Base-by-base conservation (phyloP, 192 early-diverging fungal genomes). In the Coemansia reversa region DNA sequence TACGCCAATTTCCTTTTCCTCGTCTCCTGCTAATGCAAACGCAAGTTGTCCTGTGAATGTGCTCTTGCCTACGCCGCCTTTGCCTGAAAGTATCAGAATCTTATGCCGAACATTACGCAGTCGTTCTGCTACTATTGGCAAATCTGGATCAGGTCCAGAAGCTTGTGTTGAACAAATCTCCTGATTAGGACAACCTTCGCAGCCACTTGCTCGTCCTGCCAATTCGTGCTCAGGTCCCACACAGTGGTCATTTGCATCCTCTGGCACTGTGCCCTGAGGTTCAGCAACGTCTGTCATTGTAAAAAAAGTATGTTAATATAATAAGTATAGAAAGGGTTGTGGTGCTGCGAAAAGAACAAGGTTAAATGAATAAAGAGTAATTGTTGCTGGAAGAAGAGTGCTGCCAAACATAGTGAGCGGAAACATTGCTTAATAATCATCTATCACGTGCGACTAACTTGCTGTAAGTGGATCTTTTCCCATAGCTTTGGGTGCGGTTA, bases 61-160 rank as follows among this genome's bases (percentile, higher is more conserved):
- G 39, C 85, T 87, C 74, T 99, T 99, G 47, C 97, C 97, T 5
- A 99, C 97, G 28, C 97, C 97, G 64, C 97, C 97, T 62, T 99
- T 99, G 49, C 97, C 97, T 0, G 94, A 96, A 14, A 99, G 89
- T 2, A 99, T 84, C 3, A 99, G 84, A 32, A 99, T 83, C 67
- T 95, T 97, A 84, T 93, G 90, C 61, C 86, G 86, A 24, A 90
- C 84, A 25, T 52, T 68, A 3, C 59, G 51, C 65, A 93, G 80
- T 12, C 88, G 83, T 48, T 89, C 81, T 14, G 83, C 81, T 23
- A 93, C 88, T 2, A 88, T 24, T 12, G 86, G 74, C 22, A 93
- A 70, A 65, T 86, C 91, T 49, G 92, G 92, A 74, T 94, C 92
- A 24, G 91, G 89, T 0, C 90, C 91, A n/a, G 87, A 86, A 27